A percentile compares a stretch with the other conserved stretches of the same genome.
Evolutionary conservation across 352 stramenopile species (phyloP).

Genomic region (Thraustochytrium sp.): DNA sequence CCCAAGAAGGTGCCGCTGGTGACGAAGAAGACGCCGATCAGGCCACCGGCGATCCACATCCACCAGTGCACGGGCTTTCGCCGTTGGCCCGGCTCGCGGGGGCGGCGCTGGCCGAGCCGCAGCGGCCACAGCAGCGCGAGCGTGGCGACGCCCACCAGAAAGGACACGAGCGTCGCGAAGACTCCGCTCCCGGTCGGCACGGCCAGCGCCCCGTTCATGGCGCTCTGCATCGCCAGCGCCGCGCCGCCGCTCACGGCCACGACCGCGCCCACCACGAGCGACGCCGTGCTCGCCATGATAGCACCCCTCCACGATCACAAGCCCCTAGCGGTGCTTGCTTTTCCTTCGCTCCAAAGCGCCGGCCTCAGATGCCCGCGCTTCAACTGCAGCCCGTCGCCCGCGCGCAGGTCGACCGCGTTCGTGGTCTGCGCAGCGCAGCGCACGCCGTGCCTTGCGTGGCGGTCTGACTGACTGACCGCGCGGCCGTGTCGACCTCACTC

Average conservation of each 20-base stretch:
- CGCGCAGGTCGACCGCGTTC: too few species aligned
- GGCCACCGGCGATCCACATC: not conserved
- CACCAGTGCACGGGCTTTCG: conserved; percentile 17
- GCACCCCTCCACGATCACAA: not conserved
- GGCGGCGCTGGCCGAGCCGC: not conserved
- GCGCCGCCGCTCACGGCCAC: not conserved
- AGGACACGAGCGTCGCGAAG: not conserved
- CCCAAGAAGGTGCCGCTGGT: conserved; percentile 20
- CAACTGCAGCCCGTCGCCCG: too few species aligned
- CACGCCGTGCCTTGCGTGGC: too few species aligned
- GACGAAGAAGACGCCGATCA: conserved; percentile 16
- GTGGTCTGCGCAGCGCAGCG: too few species aligned
- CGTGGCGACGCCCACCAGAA: not conserved
- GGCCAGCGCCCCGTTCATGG: conserved; percentile 29
- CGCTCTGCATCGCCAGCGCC: not conserved
- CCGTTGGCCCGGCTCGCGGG: not conserved
- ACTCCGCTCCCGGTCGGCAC: conserved; percentile 22
- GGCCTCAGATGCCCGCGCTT: too few species aligned
- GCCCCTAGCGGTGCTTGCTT: not conserved
- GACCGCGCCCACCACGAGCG: not conserved
- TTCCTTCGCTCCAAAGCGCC: too few species aligned
- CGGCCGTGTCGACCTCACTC: too few species aligned
- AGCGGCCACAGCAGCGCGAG: not conserved
- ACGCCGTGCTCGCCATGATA: not conserved
- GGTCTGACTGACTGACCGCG: too few species aligned